Percentiles rank a stretch among this genome's conserved stretches.
These are phyloP conservation scores for Leccinum cinnamomeum DNA, from an alignment of 1,284 basidiomycete genomes.

Conservation along the genomic window DNA sequence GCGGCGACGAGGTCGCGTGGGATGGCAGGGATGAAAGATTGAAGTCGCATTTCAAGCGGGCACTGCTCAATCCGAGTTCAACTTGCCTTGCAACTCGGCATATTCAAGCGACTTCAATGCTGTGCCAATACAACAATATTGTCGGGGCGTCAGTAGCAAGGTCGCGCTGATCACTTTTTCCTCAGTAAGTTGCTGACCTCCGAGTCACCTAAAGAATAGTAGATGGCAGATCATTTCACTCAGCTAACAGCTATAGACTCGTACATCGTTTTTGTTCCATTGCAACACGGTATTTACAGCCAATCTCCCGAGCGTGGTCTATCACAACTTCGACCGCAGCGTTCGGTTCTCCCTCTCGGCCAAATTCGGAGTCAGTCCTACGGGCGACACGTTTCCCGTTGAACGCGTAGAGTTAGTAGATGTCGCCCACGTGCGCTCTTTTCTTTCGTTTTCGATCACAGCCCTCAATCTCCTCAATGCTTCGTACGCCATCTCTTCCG, in stretches of 20 bases:
- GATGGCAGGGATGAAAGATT: constrained; percentile 28
- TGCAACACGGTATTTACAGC: background rate
- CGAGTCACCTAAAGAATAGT: background rate
- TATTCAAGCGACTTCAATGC: too few species aligned
- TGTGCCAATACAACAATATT: too few species aligned
- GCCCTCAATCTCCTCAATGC: too few species aligned
- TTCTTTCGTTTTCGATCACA: too few species aligned
- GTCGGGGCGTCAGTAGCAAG: background rate
- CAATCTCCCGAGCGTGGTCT: too few species aligned
- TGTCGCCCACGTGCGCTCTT: background rate
- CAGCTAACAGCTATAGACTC: background rate
- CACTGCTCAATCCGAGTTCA: background rate
- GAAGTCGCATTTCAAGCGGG: constrained; percentile 31
- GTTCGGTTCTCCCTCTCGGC: background rate
- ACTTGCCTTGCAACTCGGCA: background rate
- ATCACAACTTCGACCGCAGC: background rate
- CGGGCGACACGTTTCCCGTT: background rate
- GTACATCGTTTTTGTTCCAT: background rate
- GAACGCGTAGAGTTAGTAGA: background rate
- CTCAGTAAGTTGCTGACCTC: background rate
- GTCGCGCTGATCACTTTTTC: background rate
- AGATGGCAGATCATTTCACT: background rate
- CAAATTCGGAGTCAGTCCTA: too few species aligned
- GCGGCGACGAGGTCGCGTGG: constrained; percentile 34
- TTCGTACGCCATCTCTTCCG: too few species aligned